Evolutionary conservation across 495 filamentous ascomycete species (phyloP).

Genomic region (Tuber brumale): DNA sequence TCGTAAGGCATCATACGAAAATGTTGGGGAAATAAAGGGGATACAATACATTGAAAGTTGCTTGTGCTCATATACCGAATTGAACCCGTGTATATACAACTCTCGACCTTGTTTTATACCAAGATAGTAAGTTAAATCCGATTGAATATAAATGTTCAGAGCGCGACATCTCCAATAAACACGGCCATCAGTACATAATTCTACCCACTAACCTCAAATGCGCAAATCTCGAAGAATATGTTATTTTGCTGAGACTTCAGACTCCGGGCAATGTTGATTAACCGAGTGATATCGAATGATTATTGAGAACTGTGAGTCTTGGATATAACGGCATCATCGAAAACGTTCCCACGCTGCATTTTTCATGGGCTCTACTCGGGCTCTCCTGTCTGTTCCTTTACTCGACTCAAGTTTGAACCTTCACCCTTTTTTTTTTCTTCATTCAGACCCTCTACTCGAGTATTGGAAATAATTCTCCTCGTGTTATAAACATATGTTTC

Average conservation of each 20-base stretch:
- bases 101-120: neutral
- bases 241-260: neutral
- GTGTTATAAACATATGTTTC: neutral
- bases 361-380: too few species aligned
- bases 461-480: too few species aligned
- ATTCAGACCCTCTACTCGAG: too few species aligned
- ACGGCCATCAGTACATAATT: neutral
- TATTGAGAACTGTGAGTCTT: neutral
- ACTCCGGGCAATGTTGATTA: neutral
- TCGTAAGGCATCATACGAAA: neutral
- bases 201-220: neutral
- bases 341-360: too few species aligned
- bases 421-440: too few species aligned
- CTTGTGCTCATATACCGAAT: neutral
- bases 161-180: neutral
- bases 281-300: neutral
- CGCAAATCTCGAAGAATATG: neutral
- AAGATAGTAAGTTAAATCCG: too few species aligned
- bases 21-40: neutral
- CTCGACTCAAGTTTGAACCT: too few species aligned
- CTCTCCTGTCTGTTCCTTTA: too few species aligned
- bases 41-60: neutral
- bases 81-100: neutral
- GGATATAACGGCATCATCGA: too few species aligned
- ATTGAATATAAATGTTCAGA: neutral